Percentiles rank a stretch among this genome's conserved stretches.
Conservation (phyloP, 2,329 filamentous ascomycete species). For the Fusarium sp. region DNA sequence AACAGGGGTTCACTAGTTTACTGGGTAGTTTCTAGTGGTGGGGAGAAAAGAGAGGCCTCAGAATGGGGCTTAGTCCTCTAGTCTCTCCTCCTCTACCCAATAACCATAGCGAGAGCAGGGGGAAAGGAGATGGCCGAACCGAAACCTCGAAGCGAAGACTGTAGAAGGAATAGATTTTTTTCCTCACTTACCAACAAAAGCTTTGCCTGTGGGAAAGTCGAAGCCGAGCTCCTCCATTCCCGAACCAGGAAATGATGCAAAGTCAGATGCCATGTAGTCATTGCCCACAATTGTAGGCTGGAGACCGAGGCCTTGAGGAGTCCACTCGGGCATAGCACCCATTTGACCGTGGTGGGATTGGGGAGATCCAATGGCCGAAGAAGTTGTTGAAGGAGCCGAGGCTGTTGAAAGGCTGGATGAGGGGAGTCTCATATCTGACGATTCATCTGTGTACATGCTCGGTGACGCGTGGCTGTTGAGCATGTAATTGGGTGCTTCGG, state of each 20-base stretch:
- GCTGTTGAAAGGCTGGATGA: slow-evolving; percentile 70
- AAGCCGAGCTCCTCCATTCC: slow-evolving; percentile 64
- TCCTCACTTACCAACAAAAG: slow-evolving; percentile 67
- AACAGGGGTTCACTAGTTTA: slow-evolving; percentile 26
- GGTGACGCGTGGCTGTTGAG: slow-evolving; percentile 62
- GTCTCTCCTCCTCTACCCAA: slow-evolving; percentile 19
- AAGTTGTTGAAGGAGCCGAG: slow-evolving; percentile 71
- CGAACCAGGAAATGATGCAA: slow-evolving; percentile 62
- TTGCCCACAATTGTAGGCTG: slow-evolving; percentile 72
- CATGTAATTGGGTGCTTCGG: slow-evolving; percentile 57
- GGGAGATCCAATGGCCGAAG: slow-evolving; percentile 75
- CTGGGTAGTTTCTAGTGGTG: slow-evolving; percentile 30
- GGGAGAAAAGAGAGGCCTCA: slow-evolving; percentile 36
- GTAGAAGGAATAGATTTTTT: slow-evolving; percentile 26
- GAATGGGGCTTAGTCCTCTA: slow-evolving; percentile 26
- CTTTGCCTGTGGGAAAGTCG: slow-evolving; percentile 61
- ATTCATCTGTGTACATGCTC: slow-evolving; percentile 61
- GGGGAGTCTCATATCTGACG: slow-evolving; percentile 58
- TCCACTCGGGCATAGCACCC: slow-evolving; percentile 69
- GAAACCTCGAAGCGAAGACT: slow-evolving; percentile 27
- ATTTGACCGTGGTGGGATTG: slow-evolving; percentile 69
- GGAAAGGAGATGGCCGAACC: slow-evolving; percentile 29
- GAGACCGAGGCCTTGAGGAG: slow-evolving; percentile 64
- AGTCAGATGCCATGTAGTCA: slow-evolving; percentile 64
- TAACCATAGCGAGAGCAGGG: slow-evolving; percentile 20